phyloP scores from a whole-genome alignment of 2,329 filamentous ascomycete genomes.

The Epichloe hybrida region DNA sequence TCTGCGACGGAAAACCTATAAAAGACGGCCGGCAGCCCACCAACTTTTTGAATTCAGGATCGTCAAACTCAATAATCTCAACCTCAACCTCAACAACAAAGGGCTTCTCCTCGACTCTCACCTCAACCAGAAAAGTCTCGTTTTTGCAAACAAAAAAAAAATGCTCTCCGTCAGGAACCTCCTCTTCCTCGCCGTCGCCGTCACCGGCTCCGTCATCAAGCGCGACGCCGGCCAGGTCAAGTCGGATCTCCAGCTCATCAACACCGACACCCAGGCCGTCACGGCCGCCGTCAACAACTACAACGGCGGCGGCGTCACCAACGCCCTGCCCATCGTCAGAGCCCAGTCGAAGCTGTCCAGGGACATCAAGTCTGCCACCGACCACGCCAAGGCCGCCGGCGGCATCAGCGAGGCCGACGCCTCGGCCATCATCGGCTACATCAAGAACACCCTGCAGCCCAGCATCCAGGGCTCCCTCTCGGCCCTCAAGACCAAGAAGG shows the following conservation, averaged over 20 bases:
- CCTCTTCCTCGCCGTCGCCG: conserved; percentile 2
- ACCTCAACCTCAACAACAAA: too few species aligned
- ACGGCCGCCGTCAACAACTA: not conserved
- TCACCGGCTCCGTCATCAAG: conserved; percentile 2
- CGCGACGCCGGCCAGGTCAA: not conserved
- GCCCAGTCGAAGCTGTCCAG: not conserved
- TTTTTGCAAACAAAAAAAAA: not conserved
- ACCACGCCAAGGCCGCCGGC: not conserved
- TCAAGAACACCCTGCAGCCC: not conserved
- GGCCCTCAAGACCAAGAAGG: not conserved
- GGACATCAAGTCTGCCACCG: not conserved
- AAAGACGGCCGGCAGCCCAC: not conserved
- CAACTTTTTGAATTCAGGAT: not conserved
- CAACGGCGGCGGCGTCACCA: not conserved
- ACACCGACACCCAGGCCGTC: not conserved
- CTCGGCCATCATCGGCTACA: not conserved
- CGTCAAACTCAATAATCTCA: too few species aligned
- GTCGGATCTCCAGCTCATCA: not conserved
- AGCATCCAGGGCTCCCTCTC: not conserved
- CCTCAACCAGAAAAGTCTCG: too few species aligned
- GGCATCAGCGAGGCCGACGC: not conserved
- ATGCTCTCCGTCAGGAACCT: conserved; percentile 6
- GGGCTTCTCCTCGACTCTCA: too few species aligned
- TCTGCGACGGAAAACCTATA: not conserved
- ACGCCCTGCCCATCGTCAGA: not conserved